These are phyloP conservation scores for Fusarium sp. DNA, from an alignment of 2,329 filamentous ascomycete genomes.

Conservation along the genomic window DNA sequence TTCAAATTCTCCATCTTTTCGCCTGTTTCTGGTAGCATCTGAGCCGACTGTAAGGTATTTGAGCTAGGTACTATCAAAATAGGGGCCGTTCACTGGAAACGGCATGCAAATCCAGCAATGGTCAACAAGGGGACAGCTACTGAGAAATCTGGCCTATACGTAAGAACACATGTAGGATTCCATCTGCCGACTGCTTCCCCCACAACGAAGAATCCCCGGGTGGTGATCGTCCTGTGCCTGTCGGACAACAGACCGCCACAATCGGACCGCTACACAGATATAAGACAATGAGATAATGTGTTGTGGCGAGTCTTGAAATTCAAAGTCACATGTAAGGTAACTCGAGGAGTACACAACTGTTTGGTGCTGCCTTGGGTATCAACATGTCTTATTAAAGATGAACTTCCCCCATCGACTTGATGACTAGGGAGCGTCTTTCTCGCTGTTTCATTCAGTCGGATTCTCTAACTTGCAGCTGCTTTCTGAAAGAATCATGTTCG, in stretches of 20 bases:
- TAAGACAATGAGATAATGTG: background rate
- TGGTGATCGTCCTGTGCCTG: background rate
- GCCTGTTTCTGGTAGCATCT: background rate
- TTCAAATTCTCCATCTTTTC: too few relatives aligned
- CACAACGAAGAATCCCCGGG: background rate
- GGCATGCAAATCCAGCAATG: background rate
- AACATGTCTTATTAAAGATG: background rate
- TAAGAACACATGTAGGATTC: background rate
- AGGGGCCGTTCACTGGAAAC: background rate
- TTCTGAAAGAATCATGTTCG: background rate
- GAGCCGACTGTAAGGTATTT: background rate
- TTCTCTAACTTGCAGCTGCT: background rate
- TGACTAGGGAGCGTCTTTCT: background rate
- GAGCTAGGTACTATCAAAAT: background rate
- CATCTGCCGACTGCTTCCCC: background rate
- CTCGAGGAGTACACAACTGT: background rate
- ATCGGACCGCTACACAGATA: background rate
- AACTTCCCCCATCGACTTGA: background rate
- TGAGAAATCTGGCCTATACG: background rate
- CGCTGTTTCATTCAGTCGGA: background rate
- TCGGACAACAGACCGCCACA: background rate
- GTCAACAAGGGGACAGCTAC: background rate
- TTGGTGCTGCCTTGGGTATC: background rate
- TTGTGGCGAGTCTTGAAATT: background rate
- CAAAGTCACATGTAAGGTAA: background rate